These are phyloP conservation scores for Acrocalymma vagum DNA, from an alignment of 2,329 filamentous ascomycete species.

Conservation along the genomic window DNA sequence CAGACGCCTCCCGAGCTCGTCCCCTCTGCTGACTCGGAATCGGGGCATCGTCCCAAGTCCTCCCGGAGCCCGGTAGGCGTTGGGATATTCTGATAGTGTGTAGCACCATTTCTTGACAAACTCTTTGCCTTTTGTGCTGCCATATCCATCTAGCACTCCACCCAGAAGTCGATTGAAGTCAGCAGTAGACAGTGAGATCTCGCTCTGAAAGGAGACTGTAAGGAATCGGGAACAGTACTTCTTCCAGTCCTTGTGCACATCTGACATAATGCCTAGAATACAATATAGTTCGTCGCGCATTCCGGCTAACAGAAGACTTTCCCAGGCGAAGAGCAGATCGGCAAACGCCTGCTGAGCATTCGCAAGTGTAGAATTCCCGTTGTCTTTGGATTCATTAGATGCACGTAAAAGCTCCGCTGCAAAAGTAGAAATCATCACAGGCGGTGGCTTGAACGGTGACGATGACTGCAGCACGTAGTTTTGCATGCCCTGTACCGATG, in stretches of 20 bases:
- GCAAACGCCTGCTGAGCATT: constrained; percentile 34
- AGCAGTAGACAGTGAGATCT: constrained; percentile 35
- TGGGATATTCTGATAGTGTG: constrained; percentile 22
- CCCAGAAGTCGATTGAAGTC: constrained; percentile 63
- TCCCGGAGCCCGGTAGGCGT: constrained; percentile 39
- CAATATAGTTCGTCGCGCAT: constrained; percentile 38
- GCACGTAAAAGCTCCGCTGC: constrained; percentile 37
- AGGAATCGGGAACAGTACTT: constrained; percentile 41
- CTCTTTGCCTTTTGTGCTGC: constrained; percentile 55
- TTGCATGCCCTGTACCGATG: constrained; percentile 49
- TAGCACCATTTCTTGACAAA: constrained; percentile 59
- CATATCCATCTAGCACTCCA: constrained; percentile 61
- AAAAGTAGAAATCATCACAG: constrained; percentile 40
- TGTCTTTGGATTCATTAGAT: constrained; percentile 20
- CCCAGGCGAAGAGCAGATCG: constrained; percentile 41
- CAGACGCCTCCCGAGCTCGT: constrained; percentile 33
- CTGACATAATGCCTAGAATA: constrained; percentile 42
- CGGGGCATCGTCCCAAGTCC: constrained; percentile 42
- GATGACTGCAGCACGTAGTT: constrained; percentile 31
- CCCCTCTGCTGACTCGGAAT: constrained; percentile 29
- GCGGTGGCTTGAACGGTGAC: constrained; percentile 33
- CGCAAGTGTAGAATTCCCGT: constrained; percentile 4
- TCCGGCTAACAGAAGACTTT: constrained; percentile 29
- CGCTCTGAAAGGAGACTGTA: constrained; percentile 31
- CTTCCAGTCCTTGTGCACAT: constrained; percentile 34